Evolutionary conservation across 805 yeast genomes (phyloP).

Genomic region (Kodamaea jinghongensis): DNA sequence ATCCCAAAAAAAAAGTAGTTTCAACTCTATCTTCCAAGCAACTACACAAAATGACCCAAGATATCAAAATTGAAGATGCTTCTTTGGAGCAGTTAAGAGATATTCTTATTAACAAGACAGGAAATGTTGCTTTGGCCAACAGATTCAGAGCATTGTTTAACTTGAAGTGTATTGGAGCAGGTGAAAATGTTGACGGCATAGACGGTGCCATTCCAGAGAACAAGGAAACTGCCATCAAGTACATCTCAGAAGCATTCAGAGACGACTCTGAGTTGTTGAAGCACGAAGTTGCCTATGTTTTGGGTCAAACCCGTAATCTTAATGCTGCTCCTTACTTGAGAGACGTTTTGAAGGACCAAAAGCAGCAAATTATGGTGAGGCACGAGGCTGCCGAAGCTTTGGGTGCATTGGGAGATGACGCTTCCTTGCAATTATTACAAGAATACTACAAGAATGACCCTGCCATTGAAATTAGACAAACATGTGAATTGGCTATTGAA

Average conservation of each 20-base stretch:
- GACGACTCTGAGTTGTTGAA: conserved; percentile 87
- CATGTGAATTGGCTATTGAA: conserved; percentile 95
- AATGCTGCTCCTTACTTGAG: conserved; percentile 74
- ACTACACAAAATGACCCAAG: conserved; percentile 26
- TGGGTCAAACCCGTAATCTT: conserved; percentile 90
- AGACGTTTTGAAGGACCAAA: conserved; percentile 58
- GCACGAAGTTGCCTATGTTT: conserved; percentile 96
- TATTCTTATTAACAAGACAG: conserved; percentile 60
- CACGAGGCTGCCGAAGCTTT: conserved; percentile 99
- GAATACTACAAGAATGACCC: conserved; percentile 73
- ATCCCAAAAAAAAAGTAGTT: conserved; percentile 5
- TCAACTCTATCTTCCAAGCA: neutral
- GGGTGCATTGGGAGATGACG: conserved; percentile 88
- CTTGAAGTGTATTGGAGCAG: conserved; percentile 81
- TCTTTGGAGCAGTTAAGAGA: conserved; percentile 69
- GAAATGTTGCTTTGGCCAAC: conserved; percentile 72
- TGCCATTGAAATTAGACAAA: conserved; percentile 84
- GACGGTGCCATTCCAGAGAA: conserved; percentile 29
- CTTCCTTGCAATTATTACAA: conserved; percentile 63
- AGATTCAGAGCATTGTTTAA: conserved; percentile 94
- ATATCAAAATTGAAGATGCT: conserved; percentile 40
- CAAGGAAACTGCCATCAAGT: conserved; percentile 61
- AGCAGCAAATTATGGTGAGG: conserved; percentile 93
- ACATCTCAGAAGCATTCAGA: conserved; percentile 79
- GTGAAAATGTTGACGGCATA: conserved; percentile 22